A percentile compares a stretch with the other conserved stretches of the same genome.
Conservation (phyloP, 768 basidiomycete species). For the Epithele typhae region DNA sequence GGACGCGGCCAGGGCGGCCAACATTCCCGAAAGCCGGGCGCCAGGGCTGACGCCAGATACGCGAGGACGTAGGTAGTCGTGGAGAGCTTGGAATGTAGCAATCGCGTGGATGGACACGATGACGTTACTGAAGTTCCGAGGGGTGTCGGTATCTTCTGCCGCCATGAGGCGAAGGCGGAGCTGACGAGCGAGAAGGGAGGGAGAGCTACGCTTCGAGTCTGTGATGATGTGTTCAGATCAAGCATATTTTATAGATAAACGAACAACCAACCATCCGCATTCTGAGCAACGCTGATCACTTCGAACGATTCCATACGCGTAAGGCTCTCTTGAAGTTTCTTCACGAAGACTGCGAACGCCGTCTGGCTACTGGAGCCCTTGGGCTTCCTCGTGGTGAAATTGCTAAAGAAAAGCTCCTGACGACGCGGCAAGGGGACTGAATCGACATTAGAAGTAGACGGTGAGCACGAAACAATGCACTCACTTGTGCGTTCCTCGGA, state of each 20-base stretch:
- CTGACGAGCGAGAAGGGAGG: conserved; percentile 88
- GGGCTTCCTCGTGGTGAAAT: conserved; percentile 57
- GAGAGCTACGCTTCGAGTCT: conserved; percentile 91
- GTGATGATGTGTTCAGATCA: background rate
- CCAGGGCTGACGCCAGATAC: conserved; percentile 67
- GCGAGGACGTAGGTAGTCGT: conserved; percentile 92
- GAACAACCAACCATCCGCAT: conserved; percentile 63
- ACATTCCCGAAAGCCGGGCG: conserved; percentile 79
- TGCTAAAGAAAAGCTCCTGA: conserved; percentile 75
- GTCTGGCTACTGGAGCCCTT: conserved; percentile 46
- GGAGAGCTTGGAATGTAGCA: conserved; percentile 94
- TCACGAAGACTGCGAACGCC: conserved; percentile 76
- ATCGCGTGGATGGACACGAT: conserved; percentile 98
- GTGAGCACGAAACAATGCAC: conserved; percentile 22
- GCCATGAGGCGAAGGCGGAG: conserved; percentile 87
- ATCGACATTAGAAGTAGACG: background rate
- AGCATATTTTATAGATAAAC: background rate
- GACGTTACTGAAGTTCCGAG: conserved; percentile 82
- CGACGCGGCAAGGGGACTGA: conserved; percentile 63
- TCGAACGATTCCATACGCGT: conserved; percentile 96
- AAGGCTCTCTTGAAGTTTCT: conserved; percentile 93
- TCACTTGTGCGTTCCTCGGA: conserved; percentile 54
- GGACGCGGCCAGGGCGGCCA: conserved; percentile 82
- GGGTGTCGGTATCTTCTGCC: conserved; percentile 84
- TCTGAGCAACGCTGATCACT: conserved; percentile 84